phyloP scores from a whole-genome alignment of 257 asterid genomes.

The Galeopsis tetrahit region DNA sequence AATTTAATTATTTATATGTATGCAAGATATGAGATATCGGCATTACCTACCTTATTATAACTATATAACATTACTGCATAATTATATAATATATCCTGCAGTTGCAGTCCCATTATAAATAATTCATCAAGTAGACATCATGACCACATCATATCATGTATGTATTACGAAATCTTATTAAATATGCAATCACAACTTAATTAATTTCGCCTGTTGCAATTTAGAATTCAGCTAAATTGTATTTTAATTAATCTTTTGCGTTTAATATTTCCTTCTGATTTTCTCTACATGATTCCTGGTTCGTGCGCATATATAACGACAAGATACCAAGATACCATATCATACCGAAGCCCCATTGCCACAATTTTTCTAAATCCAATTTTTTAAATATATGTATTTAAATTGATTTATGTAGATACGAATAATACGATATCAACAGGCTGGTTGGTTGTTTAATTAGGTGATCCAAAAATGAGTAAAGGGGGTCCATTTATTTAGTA shows the following conservation, averaged over 20 bases:
- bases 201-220: constrained; percentile 13
- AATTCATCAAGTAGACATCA: neutral
- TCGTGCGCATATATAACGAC: constrained; percentile 35
- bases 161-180: constrained; percentile 13
- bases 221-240: constrained; percentile 15
- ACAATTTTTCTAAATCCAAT: neutral
- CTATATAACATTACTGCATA: neutral
- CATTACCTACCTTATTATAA: constrained; percentile 24
- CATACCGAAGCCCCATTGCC: neutral
- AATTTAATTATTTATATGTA: constrained; percentile 3
- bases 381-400: neutral
- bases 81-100: constrained; percentile 16
- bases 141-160: constrained; percentile 29
- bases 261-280: neutral
- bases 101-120: constrained; percentile 21
- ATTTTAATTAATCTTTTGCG: constrained; percentile 23
- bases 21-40: constrained; percentile 26
- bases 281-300: constrained; percentile 16
- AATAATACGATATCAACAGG: neutral
- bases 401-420: neutral
- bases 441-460: neutral
- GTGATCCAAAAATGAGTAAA: neutral
- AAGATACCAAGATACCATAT: constrained; percentile 6
- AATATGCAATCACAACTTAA: neutral
- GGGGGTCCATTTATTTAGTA: neutral